Evolutionary conservation across 371 early-diverging fungal species (phyloP).

Genomic region (Apophysomyces variabilis): DNA sequence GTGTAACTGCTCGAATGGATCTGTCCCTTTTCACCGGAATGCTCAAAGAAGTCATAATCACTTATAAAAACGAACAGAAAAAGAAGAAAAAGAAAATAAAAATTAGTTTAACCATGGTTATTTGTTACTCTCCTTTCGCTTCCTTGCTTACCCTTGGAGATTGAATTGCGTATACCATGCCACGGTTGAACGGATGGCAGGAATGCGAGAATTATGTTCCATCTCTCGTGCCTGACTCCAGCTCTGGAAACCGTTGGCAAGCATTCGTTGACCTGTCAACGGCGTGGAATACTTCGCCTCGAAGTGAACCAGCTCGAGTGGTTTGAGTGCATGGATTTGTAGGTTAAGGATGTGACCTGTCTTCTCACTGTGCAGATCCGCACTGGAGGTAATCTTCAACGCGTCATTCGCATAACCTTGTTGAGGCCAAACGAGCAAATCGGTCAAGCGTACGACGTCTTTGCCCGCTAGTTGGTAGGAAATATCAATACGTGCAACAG

Average conservation of each 20-base stretch:
- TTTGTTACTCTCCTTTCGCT: neutral
- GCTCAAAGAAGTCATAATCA: constrained; percentile 58
- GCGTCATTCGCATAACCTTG: constrained; percentile 25
- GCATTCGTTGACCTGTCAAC: constrained; percentile 41
- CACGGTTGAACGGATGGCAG: constrained; percentile 39
- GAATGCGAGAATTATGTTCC: constrained; percentile 33
- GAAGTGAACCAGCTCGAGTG: constrained; percentile 34
- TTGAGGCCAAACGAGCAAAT: constrained; percentile 21
- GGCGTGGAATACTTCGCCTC: constrained; percentile 35
- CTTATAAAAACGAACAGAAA: constrained; percentile 30
- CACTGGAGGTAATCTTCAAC: constrained; percentile 21
- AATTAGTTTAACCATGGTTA: too few relatives aligned
- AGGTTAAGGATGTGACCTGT: constrained; percentile 18
- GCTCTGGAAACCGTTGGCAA: constrained; percentile 64
- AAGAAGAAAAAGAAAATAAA: constrained; percentile 22
- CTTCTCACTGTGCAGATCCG: constrained; percentile 21
- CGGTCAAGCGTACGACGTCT: constrained; percentile 20
- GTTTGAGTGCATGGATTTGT: constrained; percentile 28
- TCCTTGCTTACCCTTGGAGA: constrained; percentile 49
- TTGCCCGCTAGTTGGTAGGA: constrained; percentile 24
- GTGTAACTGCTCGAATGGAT: constrained; percentile 63
- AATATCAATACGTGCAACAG: constrained; percentile 26
- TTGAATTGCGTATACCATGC: constrained; percentile 49
- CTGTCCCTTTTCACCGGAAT: constrained; percentile 54
- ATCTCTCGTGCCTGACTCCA: constrained; percentile 59